Base-by-base conservation (phyloP, 805 yeast species). In the Spathaspora girioi region DNA sequence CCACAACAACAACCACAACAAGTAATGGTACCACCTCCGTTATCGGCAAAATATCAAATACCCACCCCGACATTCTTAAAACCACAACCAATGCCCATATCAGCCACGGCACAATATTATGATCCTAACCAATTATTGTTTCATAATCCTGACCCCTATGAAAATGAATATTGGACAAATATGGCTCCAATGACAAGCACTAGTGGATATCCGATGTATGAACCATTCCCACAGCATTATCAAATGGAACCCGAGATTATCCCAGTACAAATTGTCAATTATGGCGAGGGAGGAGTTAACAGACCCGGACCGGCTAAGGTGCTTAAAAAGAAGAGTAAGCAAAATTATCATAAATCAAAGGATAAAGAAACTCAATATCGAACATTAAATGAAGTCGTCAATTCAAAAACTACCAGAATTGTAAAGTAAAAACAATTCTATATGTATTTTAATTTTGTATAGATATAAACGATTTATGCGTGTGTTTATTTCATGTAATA, bases 21-120 rank as follows among this genome's bases (percentile, higher is more conserved):
- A 23, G 26, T 23, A 3, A 23, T 23, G 26, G 26, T 23, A 23
- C 63, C 53, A 20, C 64, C 26, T 23, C 26, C 69, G 26, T 38
- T 64, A n/a, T 59, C 65, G 14, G 69, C 68, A 14, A 64, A 64
- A 31, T 62, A 48, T 46, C 66, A 31, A 38, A 17, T 29, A n/a
- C 23, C 51, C 5, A 19, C 50, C 15, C 29, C 51, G 14, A 10
- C 49, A 18, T 44, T 38, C 27, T 32, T 47, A n/a, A 47, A 44
- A 47, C 45, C 32, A 5, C 54, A 43, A 15, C 29, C 44, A 19
- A 27, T 20, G 11, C 38, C 45, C 7, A 40, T 38, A 9, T 19
- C 42, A 14, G 44, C 50, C 17, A 35, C 50, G 14, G 15, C 27
- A 17, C 47, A 45, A 15, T 45, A 17, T 20, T 35, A 45, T 15